Evolutionary conservation across 2,329 filamentous ascomycete species (phyloP).

Genomic region (Dactylellina parvicollis): DNA sequence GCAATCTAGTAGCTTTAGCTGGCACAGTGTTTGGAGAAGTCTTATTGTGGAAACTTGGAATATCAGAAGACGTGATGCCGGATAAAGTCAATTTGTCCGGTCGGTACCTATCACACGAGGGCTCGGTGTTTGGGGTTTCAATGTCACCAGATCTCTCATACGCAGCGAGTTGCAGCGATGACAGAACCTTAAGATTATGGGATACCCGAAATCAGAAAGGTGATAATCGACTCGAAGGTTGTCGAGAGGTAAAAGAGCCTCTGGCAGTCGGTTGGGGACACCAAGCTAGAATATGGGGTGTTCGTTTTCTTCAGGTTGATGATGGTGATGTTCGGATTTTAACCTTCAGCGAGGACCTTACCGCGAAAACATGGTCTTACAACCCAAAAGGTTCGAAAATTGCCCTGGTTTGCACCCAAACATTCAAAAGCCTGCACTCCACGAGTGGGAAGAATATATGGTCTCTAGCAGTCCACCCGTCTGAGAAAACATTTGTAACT

Average conservation of each 20-base stretch:
- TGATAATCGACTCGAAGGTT: slow-evolving; percentile 58
- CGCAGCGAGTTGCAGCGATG: slow-evolving; percentile 93
- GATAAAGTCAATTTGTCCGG: slow-evolving; percentile 56
- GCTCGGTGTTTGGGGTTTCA: slow-evolving; percentile 89
- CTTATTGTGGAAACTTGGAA: slow-evolving; percentile 73
- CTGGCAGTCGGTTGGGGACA: slow-evolving; percentile 83
- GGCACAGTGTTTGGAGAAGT: slow-evolving; percentile 97
- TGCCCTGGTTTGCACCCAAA: slow-evolving; percentile 76
- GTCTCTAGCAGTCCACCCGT: slow-evolving; percentile 69
- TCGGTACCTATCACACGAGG: slow-evolving; percentile 78
- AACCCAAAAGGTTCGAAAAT: neutral
- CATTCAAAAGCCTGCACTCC: slow-evolving; percentile 36
- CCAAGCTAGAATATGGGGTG: slow-evolving; percentile 86
- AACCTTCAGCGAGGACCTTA: slow-evolving; percentile 56
- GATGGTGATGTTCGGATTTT: slow-evolving; percentile 39
- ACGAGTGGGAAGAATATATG: slow-evolving; percentile 88
- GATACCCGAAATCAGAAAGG: slow-evolving; percentile 64
- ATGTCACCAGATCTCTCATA: slow-evolving; percentile 76
- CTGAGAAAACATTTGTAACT: slow-evolving; percentile 68
- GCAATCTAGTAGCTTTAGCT: slow-evolving; percentile 64
- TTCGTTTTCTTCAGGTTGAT: slow-evolving; percentile 70
- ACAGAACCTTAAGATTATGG: slow-evolving; percentile 89
- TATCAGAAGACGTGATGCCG: neutral
- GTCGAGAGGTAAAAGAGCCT: slow-evolving; percentile 23
- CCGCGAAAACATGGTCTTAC: slow-evolving; percentile 56